Conservation (phyloP, 257 asterid genomes). For the Leptodermis oblonga region DNA sequence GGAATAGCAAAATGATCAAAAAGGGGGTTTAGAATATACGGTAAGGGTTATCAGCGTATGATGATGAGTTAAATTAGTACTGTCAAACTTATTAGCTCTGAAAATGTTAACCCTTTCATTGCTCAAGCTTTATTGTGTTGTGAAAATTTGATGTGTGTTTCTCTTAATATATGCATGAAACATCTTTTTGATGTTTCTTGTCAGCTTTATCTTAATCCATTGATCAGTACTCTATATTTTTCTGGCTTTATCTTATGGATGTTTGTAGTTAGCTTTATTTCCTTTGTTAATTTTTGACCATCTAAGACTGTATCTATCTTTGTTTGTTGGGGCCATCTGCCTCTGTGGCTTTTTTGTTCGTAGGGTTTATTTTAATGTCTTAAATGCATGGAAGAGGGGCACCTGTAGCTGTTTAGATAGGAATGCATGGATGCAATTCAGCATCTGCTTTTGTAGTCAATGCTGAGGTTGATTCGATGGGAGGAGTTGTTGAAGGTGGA, state of each 20-base stretch:
- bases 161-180: neutral
- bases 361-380: slow-evolving; percentile 31
- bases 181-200: neutral
- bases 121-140: no score
- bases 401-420: slow-evolving; percentile 35
- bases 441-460: no score
- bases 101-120: no score
- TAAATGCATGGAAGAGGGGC: slow-evolving; percentile 39
- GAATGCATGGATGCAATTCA: no score
- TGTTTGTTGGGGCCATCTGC: neutral
- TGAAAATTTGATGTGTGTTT: neutral
- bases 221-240: no score
- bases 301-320: neutral
- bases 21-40: neutral
- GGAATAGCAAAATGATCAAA: neutral
- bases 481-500: slow-evolving; percentile 80
- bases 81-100: no score
- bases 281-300: neutral
- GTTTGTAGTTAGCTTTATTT: slow-evolving; percentile 16
- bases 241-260: no score
- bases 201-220: slow-evolving; percentile 6
- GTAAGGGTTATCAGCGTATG: neutral
- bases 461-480: slow-evolving; percentile 92
- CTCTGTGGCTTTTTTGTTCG: slow-evolving; percentile 13
- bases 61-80: no score